A percentile compares a stretch with the other conserved stretches of the same genome.
phyloP scores from a whole-genome alignment of 768 basidiomycete species.

The Podaxis sp. region DNA sequence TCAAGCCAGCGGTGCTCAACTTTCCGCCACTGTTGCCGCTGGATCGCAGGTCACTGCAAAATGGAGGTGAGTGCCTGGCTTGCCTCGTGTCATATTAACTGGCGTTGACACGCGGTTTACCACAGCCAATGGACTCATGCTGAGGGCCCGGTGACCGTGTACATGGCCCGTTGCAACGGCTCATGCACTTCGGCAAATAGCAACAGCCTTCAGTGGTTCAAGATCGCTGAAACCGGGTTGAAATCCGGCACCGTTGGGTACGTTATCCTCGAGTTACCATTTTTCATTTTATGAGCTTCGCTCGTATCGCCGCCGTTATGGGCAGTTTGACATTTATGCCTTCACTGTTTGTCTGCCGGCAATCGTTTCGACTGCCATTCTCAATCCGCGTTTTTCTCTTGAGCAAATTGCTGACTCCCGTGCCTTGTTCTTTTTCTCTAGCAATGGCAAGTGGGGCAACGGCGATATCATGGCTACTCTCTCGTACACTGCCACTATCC shows the following conservation, averaged over 20 bases:
- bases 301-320: background rate
- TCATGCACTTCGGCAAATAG: constrained; percentile 32
- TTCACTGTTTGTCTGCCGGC: too few relatives aligned
- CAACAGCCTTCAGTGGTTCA: constrained; percentile 34
- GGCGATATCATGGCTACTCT: constrained; percentile 28
- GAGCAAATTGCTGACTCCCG: background rate
- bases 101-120: background rate
- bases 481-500: constrained; percentile 32
- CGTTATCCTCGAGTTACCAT: background rate
- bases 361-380: background rate
- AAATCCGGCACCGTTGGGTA: constrained; percentile 32
- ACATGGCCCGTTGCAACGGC: constrained; percentile 34
- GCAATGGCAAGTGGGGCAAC: constrained; percentile 31
- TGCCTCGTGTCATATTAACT: background rate
- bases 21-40: constrained; percentile 33
- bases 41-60: constrained; percentile 32
- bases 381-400: background rate
- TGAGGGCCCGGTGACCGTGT: constrained; percentile 34
- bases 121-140: constrained; percentile 36
- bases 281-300: background rate
- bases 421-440: constrained; percentile 6
- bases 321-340: background rate
- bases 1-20: constrained; percentile 27
- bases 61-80: constrained; percentile 25
- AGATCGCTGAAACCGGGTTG: constrained; percentile 33